Base-by-base conservation (phyloP, 352 stramenopile species). In the Globisporangium carolinianum region DNA sequence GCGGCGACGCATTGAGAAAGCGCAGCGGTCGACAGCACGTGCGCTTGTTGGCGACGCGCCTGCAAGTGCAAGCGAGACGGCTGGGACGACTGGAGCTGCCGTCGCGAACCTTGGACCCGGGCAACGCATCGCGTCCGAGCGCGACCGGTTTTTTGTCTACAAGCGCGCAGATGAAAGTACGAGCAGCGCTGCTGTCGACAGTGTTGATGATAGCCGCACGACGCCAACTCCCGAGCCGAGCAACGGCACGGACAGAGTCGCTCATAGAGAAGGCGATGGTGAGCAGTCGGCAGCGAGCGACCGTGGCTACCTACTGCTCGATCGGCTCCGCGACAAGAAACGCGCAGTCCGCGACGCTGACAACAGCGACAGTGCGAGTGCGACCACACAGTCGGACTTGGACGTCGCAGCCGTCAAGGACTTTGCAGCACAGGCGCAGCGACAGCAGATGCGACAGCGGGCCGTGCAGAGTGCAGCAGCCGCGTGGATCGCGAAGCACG, bases 61-160 rank as follows among this genome's bases (percentile, higher is more conserved):
- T 32, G 4, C 37, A 37, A 24, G 57, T 50, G 51, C 63, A 10
- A 59, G 70, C 18, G 69, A 70, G 6, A 41, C 55, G 38, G 60
- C 17, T 24, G 17, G 11, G 39, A 43, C 39, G 39, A 43, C 38
- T 1, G 51, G 6, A 9, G 51, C 51, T 7, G 24, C 7, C 8
- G 60, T 14, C 2, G 32, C 47, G 9, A 45, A 69, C 0, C 32
- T 62, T 10, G 69, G 65, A 2, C 66, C 75, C 32, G 87, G 85
- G 1, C 78, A 87, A 45, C 70, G 80, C 0, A 97, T 96, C 52
- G 84, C 90, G n/a, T 95, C 76, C 0, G 79, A 73, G 47, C 83
- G 76, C 51, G 74, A 80, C 47, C 73, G 79, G 3, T 91, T 88
- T 53, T 91, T 86, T 39, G 82, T 91, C 14, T 88, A 87, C 47